These are phyloP conservation scores for Colletotrichum ledebouriae DNA, from an alignment of 2,329 filamentous ascomycete species.

Conservation along the genomic window DNA sequence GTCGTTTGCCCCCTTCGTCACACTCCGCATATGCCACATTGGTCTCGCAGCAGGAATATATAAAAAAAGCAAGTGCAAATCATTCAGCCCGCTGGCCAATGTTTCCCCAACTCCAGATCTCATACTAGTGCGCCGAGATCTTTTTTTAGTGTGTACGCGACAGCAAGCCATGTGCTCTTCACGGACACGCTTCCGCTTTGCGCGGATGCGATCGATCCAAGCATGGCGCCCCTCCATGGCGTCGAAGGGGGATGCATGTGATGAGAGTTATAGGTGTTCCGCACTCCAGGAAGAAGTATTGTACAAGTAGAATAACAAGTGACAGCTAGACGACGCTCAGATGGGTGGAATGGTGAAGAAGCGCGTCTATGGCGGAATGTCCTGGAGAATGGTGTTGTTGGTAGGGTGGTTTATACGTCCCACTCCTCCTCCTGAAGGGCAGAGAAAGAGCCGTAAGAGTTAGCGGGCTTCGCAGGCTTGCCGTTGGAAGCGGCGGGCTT, in stretches of 20 bases:
- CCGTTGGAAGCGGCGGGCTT: constrained; percentile 47
- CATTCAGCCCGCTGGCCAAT: constrained; percentile 42
- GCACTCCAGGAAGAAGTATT: constrained; percentile 42
- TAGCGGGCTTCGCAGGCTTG: constrained; percentile 49
- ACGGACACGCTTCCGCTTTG: constrained; percentile 22
- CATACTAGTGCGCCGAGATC: constrained; percentile 30
- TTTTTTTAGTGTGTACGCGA: constrained; percentile 35
- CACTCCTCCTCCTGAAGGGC: constrained; percentile 65
- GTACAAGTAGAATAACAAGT: constrained; percentile 43
- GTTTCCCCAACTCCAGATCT: constrained; percentile 41
- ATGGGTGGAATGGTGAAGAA: not conserved
- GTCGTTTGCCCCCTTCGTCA: constrained; percentile 21
- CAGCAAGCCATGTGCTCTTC: constrained; percentile 32
- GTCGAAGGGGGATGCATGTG: constrained; percentile 27
- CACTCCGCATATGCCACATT: constrained; percentile 13
- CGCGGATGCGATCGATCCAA: constrained; percentile 27
- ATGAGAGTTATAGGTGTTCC: constrained; percentile 21
- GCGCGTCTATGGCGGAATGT: constrained; percentile 32
- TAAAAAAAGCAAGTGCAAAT: constrained; percentile 41
- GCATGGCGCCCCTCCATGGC: constrained; percentile 28
- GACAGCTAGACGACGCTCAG: constrained; percentile 34
- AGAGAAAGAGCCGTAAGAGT: constrained; percentile 60
- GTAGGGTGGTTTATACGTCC: constrained; percentile 58
- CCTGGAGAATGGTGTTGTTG: constrained; percentile 32
- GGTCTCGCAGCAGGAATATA: constrained; percentile 28